Base-by-base conservation (phyloP, 2,329 filamentous ascomycete species). In the Leptoxyphium fumago region DNA sequence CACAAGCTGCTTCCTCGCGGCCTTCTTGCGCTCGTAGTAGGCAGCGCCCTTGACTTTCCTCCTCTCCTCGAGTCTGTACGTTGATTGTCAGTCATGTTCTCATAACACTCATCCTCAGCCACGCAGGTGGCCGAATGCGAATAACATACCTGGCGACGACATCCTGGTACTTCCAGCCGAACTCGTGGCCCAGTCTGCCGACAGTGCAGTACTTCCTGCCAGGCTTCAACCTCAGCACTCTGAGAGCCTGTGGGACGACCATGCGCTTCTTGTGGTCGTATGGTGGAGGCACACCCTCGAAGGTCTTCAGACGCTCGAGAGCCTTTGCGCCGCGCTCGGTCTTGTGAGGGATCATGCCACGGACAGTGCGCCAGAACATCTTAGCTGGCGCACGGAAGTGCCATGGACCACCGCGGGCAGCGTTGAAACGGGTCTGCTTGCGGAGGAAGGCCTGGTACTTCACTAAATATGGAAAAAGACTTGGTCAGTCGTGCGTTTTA, bases 21-120 rank as follows among this genome's bases (percentile, higher is more conserved):
- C 79, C 86, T 93, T 94, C 91, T 96, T 98, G 80, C 88, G 87
- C 79, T 94, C 88, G 80, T 96, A 96, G 84, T 95, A 98, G 69
- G 91, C 91, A 61, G 84, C 80, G 65, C 87, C 83, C 86, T 96
- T 98, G 71, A 93, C 89, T 80, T 98, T 98, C 78, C 91, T 85
- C 73, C 89, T 81, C 80, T 98, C 91, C 80, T 98, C 91, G 65
- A 98, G 80, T 73, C 91, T 96, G 63, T 59, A 48, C 10, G 26
- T 21, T 13, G 13, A 13, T 15, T 40, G n/a, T 26, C 21, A 26
- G 21, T 26, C 21, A 26, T 42, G 52, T 44, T 34, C 29, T 36
- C 26, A 10, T 36, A 42, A 40, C 38, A 39, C 26, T 32, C 48
- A 60, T 52, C 63, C 56, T 44, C 45, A 29, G 30, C 9, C 30